phyloP scores from a whole-genome alignment of 805 yeast species.

The Zygosaccharomyces siamensis region DNA sequence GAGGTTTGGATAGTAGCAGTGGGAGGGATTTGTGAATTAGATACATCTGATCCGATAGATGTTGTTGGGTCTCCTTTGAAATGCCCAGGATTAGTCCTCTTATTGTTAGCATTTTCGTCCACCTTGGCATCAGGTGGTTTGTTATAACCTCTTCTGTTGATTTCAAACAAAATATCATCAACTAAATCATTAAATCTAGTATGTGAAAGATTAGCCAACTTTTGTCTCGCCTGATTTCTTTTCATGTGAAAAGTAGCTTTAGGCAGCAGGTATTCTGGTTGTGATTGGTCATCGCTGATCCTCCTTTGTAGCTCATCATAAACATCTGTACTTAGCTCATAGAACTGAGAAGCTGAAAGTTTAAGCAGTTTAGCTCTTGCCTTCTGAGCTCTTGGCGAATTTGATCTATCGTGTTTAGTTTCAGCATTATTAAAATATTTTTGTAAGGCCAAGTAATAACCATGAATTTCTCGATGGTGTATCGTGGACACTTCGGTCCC shows the following conservation, averaged over 20 bases:
- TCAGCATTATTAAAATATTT: conserved; percentile 31
- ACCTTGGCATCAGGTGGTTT: conserved; percentile 14
- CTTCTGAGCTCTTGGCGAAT: conserved; percentile 56
- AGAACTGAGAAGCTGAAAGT: conserved; percentile 75
- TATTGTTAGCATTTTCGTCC: not conserved
- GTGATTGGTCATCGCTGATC: conserved; percentile 51
- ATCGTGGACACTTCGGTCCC: conserved; percentile 10
- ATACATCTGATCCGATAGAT: conserved; percentile 9
- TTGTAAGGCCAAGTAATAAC: conserved; percentile 27
- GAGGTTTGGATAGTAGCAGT: conserved; percentile 51
- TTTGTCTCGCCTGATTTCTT: conserved; percentile 92
- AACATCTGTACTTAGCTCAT: conserved; percentile 89
- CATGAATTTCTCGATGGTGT: conserved; percentile 21
- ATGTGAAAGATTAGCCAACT: conserved; percentile 77
- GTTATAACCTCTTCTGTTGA: conserved; percentile 67
- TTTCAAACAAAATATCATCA: conserved; percentile 81
- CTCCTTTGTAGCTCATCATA: conserved; percentile 88
- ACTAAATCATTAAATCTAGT: conserved; percentile 84
- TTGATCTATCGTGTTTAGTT: conserved; percentile 30
- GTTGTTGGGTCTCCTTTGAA: conserved; percentile 1
- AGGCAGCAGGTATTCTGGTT: conserved; percentile 64
- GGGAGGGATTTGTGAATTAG: conserved; percentile 16
- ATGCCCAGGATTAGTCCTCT: not conserved
- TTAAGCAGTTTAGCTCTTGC: conserved; percentile 83
- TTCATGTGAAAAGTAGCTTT: conserved; percentile 78